Conservation (phyloP, 148 eudicot species). For the Rhododendron williamsianum region DNA sequence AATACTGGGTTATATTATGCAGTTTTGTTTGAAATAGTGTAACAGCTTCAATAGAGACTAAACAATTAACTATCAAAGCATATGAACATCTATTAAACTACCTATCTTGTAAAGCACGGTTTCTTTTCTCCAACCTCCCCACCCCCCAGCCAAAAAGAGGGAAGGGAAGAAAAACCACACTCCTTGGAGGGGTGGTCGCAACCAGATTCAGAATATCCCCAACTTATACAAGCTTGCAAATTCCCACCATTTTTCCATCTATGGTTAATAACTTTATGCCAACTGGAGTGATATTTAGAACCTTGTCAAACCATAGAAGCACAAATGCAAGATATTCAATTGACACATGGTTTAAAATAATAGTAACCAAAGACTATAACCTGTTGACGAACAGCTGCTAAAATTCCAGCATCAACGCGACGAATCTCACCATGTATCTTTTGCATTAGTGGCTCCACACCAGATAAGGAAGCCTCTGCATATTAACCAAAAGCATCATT, state of each 20-base stretch:
- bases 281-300: not conserved
- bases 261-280: not conserved
- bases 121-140: not conserved
- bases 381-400: constrained; percentile 96
- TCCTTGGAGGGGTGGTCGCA: not conserved
- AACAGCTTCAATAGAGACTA: not conserved
- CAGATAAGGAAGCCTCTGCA: constrained; percentile 92
- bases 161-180: not conserved
- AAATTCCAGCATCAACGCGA: constrained; percentile 85
- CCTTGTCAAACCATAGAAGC: not conserved
- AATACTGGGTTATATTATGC: not conserved
- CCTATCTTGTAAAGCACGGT: not conserved
- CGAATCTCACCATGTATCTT: constrained; percentile 86
- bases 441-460: constrained; percentile 98
- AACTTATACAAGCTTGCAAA: not conserved
- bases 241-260: not conserved
- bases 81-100: not conserved
- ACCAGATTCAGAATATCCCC: not conserved
- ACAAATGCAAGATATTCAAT: not conserved
- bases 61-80: not conserved
- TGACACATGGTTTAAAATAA: not conserved
- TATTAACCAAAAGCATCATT: constrained; percentile 13
- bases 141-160: not conserved
- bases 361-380: constrained; percentile 31
- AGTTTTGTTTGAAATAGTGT: not conserved